These are phyloP conservation scores for Syzygium aqueum DNA, from an alignment of 345 rosid genomes.

Conservation along the genomic window DNA sequence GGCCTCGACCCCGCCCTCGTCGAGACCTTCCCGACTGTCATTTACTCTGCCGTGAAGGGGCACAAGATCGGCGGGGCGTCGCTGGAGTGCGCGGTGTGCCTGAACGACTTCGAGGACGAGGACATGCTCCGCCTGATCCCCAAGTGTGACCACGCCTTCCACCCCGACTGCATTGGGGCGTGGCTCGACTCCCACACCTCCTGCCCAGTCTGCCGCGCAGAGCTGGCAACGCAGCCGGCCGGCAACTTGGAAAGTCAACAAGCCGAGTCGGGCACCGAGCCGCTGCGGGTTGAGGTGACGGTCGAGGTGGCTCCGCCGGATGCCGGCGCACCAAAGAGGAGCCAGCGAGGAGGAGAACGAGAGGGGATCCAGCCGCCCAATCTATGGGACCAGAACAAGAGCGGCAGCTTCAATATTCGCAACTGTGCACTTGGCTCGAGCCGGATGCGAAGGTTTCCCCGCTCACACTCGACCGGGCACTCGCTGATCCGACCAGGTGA, in stretches of 20 bases:
- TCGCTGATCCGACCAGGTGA: background rate
- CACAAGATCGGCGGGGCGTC: background rate
- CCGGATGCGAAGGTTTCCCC: background rate
- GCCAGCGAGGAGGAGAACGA: slow-evolving; percentile 48
- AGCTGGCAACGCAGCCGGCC: slow-evolving; percentile 34
- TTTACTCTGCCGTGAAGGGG: background rate
- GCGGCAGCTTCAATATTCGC: background rate
- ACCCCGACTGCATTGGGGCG: slow-evolving; percentile 77
- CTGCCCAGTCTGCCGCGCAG: slow-evolving; percentile 88
- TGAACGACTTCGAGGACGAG: background rate
- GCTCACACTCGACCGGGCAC: background rate
- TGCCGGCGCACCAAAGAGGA: slow-evolving; percentile 70
- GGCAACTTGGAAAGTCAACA: slow-evolving; percentile 1
- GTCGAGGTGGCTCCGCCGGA: slow-evolving; percentile 28
- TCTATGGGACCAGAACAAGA: slow-evolving; percentile 36
- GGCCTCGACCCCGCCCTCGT: background rate
- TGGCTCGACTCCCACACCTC: slow-evolving; percentile 85
- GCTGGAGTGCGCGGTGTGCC: background rate
- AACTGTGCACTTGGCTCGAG: slow-evolving; percentile 41
- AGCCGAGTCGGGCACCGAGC: background rate
- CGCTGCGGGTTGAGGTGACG: slow-evolving; percentile 1
- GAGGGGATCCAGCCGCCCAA: slow-evolving; percentile 64
- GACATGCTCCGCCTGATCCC: slow-evolving; percentile 65
- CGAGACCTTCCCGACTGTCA: background rate
- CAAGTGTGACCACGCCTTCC: slow-evolving; percentile 84